Evolutionary conservation across 2,329 filamentous ascomycete genomes (phyloP).

Genomic region (Daldinia sp.): DNA sequence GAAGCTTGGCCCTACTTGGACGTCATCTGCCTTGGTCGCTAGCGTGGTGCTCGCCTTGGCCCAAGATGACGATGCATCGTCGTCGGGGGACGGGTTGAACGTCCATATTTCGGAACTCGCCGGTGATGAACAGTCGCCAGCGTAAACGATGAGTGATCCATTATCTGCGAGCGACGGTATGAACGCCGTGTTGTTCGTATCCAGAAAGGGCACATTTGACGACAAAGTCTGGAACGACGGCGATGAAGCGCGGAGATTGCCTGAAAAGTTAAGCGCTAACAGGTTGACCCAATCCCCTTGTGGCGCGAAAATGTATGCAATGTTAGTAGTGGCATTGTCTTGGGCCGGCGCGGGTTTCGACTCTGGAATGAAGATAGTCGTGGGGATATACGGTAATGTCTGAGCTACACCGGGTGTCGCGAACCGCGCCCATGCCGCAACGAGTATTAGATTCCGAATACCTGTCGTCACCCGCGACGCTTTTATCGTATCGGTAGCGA

Average conservation of each 20-base stretch:
- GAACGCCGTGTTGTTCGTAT: conserved; percentile 64
- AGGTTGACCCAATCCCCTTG: conserved; percentile 60
- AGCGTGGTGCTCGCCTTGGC: conserved; percentile 45
- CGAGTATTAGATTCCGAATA: conserved; percentile 36
- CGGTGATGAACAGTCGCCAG: conserved; percentile 72
- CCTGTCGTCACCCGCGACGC: conserved; percentile 36
- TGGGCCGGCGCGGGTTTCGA: conserved; percentile 53
- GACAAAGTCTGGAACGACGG: conserved; percentile 59
- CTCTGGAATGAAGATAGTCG: conserved; percentile 70
- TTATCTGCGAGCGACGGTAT: conserved; percentile 71
- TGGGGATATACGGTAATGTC: conserved; percentile 78
- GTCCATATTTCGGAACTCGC: conserved; percentile 70
- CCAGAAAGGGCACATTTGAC: conserved; percentile 69
- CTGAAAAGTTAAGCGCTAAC: conserved; percentile 71
- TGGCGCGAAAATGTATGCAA: conserved; percentile 76
- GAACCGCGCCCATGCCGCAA: conserved; percentile 33
- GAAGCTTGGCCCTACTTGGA: conserved; percentile 56
- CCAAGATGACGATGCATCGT: conserved; percentile 54
- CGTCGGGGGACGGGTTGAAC: conserved; percentile 60
- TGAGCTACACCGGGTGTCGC: conserved; percentile 49
- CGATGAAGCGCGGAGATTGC: conserved; percentile 58
- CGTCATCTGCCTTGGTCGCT: conserved; percentile 34
- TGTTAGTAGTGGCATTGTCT: conserved; percentile 49
- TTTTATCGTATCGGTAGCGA: conserved; percentile 34
- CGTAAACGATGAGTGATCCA: conserved; percentile 76